Base-by-base conservation (phyloP, 1,284 basidiomycete genomes). In the Tetrapyrgos nigripes region DNA sequence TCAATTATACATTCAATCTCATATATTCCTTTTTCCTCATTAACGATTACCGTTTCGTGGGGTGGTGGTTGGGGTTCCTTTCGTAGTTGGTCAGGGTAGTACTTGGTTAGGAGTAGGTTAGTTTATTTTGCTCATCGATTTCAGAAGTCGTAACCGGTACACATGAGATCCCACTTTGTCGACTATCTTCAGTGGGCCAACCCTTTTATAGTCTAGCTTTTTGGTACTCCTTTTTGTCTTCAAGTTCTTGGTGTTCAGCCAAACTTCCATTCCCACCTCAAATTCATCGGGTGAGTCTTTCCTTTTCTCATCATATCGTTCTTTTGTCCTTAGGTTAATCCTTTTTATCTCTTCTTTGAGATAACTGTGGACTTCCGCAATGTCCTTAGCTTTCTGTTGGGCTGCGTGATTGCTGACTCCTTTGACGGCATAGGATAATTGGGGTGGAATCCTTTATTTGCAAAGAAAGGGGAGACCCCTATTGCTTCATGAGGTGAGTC, bases 381-480 rank as follows among this genome's bases (percentile, higher is more conserved):
- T 26, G 3, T 48, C 31, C 4, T 3, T 9, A 3, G 45, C 46
- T 4, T 37, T n/a, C 4, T 10, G 8, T n/a, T 55, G 45, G 1
- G 46, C 45, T 2, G 24, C 21, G 26, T 26, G 21, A 23, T 48
- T 4, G 13, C 14, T 4, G 47, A 23, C 3, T n/a, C 23, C 21
- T 47, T 47, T 4, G 31, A 48, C 17, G 24, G 24, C 2, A 47
- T 28, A 3, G 24, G 45, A 3, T 47, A 43, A 10, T 27, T 14
- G n/a, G 52, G 57, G 21, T 59, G 43, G n/a, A 35, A 48, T 13
- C 57, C 57, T 24, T 47, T 59, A 45, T 59, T 55, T n/a, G 40
- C 51, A 37, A 48, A 54, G 44, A 59, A 59, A 8, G 57, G 57
- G 3, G 52, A 31, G 1, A 40, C n/a, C 21, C 44, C 24, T 23